Base-by-base conservation (phyloP, 768 basidiomycete genomes). In the Termitomyces sp. region DNA sequence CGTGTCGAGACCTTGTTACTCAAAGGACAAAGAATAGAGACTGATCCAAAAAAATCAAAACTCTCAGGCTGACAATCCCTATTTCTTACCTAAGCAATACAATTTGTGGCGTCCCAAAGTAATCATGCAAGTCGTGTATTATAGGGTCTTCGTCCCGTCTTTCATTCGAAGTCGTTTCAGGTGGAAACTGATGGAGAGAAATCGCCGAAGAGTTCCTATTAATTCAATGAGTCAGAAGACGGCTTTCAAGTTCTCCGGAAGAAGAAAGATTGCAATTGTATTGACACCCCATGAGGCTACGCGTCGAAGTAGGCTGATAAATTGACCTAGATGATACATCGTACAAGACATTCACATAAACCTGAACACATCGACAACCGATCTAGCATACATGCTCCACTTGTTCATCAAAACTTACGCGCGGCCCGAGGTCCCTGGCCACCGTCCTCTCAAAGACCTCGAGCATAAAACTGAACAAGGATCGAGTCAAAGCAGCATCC, bases 371-470 rank as follows among this genome's bases (percentile, higher is more conserved):
- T 29, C 36, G 6, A 55, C 13, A 20, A 22, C 54, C 15, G 18
- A n/a, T 20, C 45, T 63, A 91, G 68, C 95, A 97, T 4, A 97
- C 83, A 69, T 96, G 93, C 64, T 90, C 88, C 2, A 84, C 71
- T 60, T 80, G 72, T n/a, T 66, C 73, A n/a, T 65, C 70, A 18
- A 66, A 69, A 16, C 74, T 75, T 0, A 76, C 75, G 41, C 75
- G 78, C 8, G 88, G 86, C 0, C 96, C 96, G 7, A 98, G 75
- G 61, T 98, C 94, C 51, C 93, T 77, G 2, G 82, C 92, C 5
- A 93, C 83, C 0, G 90, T 94, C 62, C 96, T 81, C 61, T 90
- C 92, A 62, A 98, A 98, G 10, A 95, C 84, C 68, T 98, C 95
- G 80, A 98, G 79, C 92, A 97, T 90, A 71, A 88, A 90, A 1